Base-by-base conservation (phyloP, 225 moss, liverwort and hornwort genomes). In the Bryoerythrophyllum caledonicum region DNA sequence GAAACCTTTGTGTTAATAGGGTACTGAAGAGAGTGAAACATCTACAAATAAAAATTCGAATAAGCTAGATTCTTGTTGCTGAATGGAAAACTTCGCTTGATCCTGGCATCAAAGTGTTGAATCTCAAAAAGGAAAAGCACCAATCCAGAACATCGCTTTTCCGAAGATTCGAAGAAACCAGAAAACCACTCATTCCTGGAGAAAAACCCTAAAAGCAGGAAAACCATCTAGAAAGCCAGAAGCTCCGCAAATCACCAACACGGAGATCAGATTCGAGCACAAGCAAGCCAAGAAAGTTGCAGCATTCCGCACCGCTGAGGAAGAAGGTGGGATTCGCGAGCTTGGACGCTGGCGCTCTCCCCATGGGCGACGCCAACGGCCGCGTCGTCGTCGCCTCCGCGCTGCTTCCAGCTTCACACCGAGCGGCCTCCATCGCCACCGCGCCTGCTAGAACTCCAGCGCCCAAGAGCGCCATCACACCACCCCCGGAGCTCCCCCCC, bases 341-440 rank as follows among this genome's bases (percentile, higher is more conserved):
- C 62, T 78, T 83, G 6, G 76, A 73, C 20, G 68, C 61, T 17
- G 76, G 78, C 13, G 0, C 57, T 23, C 49, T 75, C 20, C 78
- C 83, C 83, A 86, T 86, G 10, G 83, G 73, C 10, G 78, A 83
- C 20, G 72, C 23, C 40, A 78, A 46, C 1, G 80, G 71, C 21
- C 71, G 78, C 32, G 32, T 32, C 32, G 32, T 32, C 55, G 70
- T 65, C 65, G 70, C 65, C 76, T 70, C 76, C 73, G 40, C 81
- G 27, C 54, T 57, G 38, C 81, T 51, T 25, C 81, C 73, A 51
- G 72, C 81, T 55, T 55, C 54, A 26, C 46, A 49, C 15, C 32
- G 62, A 73, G 66, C 70, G 68, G 60, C 53, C 26, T 73, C 81
- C 70, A 67, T 6, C 24, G 74, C 66, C 70, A 70, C 65, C 34